These are phyloP conservation scores for Diplodia mutila DNA, from an alignment of 2,329 filamentous ascomycete genomes.

Conservation along the genomic window DNA sequence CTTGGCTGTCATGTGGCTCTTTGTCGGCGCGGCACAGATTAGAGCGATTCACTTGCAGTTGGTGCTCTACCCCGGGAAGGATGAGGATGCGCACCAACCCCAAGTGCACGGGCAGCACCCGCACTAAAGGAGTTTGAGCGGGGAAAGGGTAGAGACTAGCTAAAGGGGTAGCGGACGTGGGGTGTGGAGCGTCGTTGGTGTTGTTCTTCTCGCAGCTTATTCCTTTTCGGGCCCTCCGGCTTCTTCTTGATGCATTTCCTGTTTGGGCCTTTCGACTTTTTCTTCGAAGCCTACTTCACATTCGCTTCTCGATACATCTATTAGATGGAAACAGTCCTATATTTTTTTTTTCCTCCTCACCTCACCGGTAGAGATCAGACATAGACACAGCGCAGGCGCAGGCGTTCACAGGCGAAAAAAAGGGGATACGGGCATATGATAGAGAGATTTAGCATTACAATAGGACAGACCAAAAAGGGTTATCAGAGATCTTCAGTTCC, in stretches of 20 bases:
- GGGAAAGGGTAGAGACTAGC: neutral
- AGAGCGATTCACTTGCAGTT: constrained; percentile 56
- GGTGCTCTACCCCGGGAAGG: constrained; percentile 58
- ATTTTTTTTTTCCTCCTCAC: neutral
- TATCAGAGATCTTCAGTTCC: neutral
- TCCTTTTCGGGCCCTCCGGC: neutral
- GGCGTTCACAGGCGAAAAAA: constrained; percentile 1
- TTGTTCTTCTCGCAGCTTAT: neutral
- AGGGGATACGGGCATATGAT: neutral
- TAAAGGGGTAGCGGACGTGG: neutral
- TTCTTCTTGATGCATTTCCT: neutral
- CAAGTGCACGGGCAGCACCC: neutral
- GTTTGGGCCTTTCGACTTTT: neutral
- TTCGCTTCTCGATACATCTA: constrained; percentile 6
- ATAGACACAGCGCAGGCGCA: neutral
- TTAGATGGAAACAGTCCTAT: neutral
- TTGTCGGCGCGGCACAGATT: constrained; percentile 57
- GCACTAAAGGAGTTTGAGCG: neutral
- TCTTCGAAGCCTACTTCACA: neutral
- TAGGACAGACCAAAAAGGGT: constrained; percentile 2
- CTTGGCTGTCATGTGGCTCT: constrained; percentile 58
- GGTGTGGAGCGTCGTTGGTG: neutral
- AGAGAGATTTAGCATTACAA: neutral
- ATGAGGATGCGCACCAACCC: constrained; percentile 22
- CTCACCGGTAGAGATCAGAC: neutral